Evolutionary conservation across 1,284 basidiomycete species (phyloP), one percentile per base, ranked within the genome.

Genomic region (Golubevia pallescens): DNA sequence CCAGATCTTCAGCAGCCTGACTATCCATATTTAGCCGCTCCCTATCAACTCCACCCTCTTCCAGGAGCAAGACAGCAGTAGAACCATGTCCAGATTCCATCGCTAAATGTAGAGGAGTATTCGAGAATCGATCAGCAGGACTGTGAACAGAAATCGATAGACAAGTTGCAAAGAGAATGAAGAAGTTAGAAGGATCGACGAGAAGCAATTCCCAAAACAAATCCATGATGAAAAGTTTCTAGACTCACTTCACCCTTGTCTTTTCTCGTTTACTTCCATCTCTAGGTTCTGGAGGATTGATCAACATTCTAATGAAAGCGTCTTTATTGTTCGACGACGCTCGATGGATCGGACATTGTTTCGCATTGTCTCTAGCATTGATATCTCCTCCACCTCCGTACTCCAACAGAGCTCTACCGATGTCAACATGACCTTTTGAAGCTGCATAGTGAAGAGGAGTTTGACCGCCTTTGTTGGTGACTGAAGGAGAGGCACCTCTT

Each of bases 81-180:
- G 66, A 63, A 7, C 67, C 67, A 51, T 77, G 64, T 1, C 65
- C 74, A 16, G 73, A 75, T 14, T 77, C 71, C 20, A 77, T 21
- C 13, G 74, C 74, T 21, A 77, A 65, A 55, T 77, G 74, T 60
- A 77, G 66, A 42, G 74, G 74, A 28, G 74, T 77, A 52, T 77
- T 75, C 14, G 70, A 65, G 13, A 74, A 65, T 10, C 74, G 69
- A 57, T 77, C 74, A 21, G 63, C 65, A 28, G 74, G 73, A 58
- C 72, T 74, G 69, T 23, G 24, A 32, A 21, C 54, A 14, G n/a
- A 24, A 62, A 16, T 60, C 54, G 4, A 57, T 24, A 34, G 55
- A 57, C 13, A 14, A n/a, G 55, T 14, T 21, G 42, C n/a, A 20
- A 57, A 56, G 61, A 51, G 52, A 57, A 10, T 6, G 1, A 42